Conservation (phyloP, 768 basidiomycete species). For the Phlebiopsis flavidoalba region DNA sequence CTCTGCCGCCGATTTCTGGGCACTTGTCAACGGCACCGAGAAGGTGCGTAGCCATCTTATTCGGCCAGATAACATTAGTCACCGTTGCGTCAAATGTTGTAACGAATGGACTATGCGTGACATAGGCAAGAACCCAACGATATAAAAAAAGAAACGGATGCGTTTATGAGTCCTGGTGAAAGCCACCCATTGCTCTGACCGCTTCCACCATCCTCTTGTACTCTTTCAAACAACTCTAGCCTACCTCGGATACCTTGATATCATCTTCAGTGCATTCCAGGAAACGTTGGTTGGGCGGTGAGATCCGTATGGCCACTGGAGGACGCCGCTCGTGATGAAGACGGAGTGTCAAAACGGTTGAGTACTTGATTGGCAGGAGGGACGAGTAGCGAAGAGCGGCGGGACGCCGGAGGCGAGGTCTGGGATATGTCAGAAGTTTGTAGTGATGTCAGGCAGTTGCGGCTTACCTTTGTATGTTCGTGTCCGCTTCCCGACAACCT, state of each 20-base stretch:
- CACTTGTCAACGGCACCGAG: no score
- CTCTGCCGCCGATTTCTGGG: no score
- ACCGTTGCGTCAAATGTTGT: no score
- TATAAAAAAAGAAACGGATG: neutral
- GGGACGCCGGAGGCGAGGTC: conserved; percentile 33
- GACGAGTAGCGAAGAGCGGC: conserved; percentile 36
- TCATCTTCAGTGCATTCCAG: conserved; percentile 72
- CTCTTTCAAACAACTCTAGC: conserved; percentile 71
- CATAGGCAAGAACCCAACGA: neutral
- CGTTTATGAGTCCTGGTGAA: conserved; percentile 28
- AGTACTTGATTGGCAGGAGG: conserved; percentile 13
- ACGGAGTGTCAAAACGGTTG: conserved; percentile 32
- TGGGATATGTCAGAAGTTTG: conserved; percentile 5
- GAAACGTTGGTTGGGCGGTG: conserved; percentile 67
- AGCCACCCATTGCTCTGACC: conserved; percentile 55
- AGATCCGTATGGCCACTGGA: conserved; percentile 39
- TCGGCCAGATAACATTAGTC: no score
- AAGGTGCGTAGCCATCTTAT: no score
- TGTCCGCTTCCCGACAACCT: conserved; percentile 27
- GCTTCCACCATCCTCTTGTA: conserved; percentile 76
- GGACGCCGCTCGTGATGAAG: conserved; percentile 34
- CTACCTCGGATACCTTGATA: conserved; percentile 75
- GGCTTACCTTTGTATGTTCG: neutral
- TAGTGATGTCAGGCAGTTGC: neutral
- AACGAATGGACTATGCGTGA: neutral